Conservation (phyloP, 768 basidiomycete genomes). For the Boletus vermiculosoides region DNA sequence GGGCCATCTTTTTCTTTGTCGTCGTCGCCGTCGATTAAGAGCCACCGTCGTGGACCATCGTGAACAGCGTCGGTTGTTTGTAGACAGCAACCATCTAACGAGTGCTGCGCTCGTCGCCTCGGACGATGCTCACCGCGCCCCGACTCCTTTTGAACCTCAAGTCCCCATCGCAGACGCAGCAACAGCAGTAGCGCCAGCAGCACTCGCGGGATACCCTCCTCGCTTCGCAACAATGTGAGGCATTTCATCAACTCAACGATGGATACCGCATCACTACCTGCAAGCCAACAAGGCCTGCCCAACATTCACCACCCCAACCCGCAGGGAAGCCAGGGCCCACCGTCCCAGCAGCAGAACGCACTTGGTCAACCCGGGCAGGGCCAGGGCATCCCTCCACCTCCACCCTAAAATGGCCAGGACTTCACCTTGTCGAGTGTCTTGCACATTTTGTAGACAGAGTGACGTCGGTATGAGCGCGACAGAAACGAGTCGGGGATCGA, state of each 20-base stretch:
- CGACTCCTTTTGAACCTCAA: conserved; percentile 36
- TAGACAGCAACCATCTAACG: conserved; percentile 27
- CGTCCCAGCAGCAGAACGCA: conserved; percentile 55
- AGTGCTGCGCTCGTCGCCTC: conserved; percentile 17
- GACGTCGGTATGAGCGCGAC: conserved; percentile 96
- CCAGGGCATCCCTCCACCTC: conserved; percentile 65
- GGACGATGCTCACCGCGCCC: conserved; percentile 35
- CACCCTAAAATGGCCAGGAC: conserved; percentile 86
- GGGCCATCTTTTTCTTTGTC: conserved; percentile 9
- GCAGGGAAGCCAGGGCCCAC: conserved; percentile 38
- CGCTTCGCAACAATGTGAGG: conserved; percentile 28
- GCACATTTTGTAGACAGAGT: conserved; percentile 97
- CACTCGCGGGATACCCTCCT: conserved; percentile 30
- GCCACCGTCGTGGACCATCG: conserved; percentile 15
- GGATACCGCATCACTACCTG: conserved; percentile 23
- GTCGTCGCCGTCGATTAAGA: conserved; percentile 5
- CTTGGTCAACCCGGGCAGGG: conserved; percentile 55
- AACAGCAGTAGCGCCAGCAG: conserved; percentile 25
- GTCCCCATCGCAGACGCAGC: conserved; percentile 22
- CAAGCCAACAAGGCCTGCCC: conserved; percentile 27
- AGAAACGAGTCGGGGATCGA: conserved; percentile 99
- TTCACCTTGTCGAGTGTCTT: conserved; percentile 92
- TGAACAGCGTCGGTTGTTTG: conserved; percentile 32
- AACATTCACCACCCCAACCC: conserved; percentile 37
- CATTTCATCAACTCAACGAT: conserved; percentile 29